These are phyloP conservation scores for Geranium brycei DNA, from an alignment of 345 rosid genomes.

Conservation along the genomic window DNA sequence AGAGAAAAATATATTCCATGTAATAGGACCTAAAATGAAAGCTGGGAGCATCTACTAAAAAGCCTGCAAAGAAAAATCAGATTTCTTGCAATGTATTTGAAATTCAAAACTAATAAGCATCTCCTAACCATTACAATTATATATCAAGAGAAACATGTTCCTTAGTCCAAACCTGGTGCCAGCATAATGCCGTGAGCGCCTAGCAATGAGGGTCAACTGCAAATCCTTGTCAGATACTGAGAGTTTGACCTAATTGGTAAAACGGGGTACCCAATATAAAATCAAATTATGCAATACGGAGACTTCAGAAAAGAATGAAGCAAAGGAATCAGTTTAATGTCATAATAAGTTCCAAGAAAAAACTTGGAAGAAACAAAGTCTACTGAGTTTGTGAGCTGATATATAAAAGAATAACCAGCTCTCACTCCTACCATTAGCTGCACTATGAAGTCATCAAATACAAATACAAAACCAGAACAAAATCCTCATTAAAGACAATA, in stretches of 20 bases:
- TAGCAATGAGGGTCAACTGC: constrained; percentile 66
- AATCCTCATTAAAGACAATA: too few relatives aligned
- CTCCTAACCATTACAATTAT: neutral
- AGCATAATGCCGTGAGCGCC: constrained; percentile 93
- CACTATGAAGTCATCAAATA: neutral
- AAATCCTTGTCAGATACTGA: constrained; percentile 53
- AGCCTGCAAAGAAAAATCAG: too few relatives aligned
- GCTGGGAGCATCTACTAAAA: too few relatives aligned
- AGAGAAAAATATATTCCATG: too few relatives aligned
- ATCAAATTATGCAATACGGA: neutral
- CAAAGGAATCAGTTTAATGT: too few relatives aligned
- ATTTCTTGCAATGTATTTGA: too few relatives aligned
- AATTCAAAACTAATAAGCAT: too few relatives aligned
- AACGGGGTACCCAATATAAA: constrained; percentile 8
- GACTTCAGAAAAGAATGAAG: neutral
- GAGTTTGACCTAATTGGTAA: constrained; percentile 43
- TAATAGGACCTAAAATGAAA: neutral
- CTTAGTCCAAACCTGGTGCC: constrained; percentile 66
- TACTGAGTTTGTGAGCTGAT: too few relatives aligned
- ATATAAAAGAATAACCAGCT: neutral
- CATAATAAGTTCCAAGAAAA: neutral
- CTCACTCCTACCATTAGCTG: too few relatives aligned
- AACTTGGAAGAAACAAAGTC: too few relatives aligned
- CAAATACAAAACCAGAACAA: neutral
- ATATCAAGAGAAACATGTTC: neutral